Evolutionary conservation across 176 grass and related monocot genomes (phyloP), one percentile per base, ranked within the genome.

Genomic region (Areca catechu): DNA sequence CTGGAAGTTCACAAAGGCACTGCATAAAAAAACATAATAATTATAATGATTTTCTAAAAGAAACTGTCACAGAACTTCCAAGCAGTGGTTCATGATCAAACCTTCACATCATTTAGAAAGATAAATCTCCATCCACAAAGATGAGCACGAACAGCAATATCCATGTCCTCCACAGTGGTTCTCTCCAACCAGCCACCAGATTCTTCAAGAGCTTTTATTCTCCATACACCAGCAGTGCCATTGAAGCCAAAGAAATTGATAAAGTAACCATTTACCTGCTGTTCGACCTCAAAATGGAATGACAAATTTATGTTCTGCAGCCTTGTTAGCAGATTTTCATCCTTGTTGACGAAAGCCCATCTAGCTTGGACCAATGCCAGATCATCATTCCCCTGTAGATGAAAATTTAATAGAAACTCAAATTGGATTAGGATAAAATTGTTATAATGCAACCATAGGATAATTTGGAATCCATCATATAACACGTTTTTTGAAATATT

Each of bases 201-300:
- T 3, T 72, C 58, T 72, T 72, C 70, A 18, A 72, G 70, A 53
- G 70, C 70, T 53, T 62, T 72, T 72, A 62, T 72, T 30, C 70
- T 72, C 70, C 70, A 72, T 15, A 72, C 70, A 15, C 70, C 70
- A 43, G 70, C 70, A 14, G 70, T 72, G 16, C 70, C 70, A n/a
- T 72, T 72, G 70, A 72, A 72, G 51, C 70, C 70, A 72, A 72
- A 72, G 57, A 72, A 72, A 72, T 72, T 72, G 58, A 72, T 62
- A 43, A 72, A 72, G 12, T 54, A 47, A 24, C 70, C 70, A 62
- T 62, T 62, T 15, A 72, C 70, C 51, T 72, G 70, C 18, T 72
- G 70, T 72, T 72, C 70, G 17, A 72, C 70, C 70, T 72, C 70
- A 62, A 72, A 72, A 72, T 72, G 70, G 58, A 72, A 72, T 28